Evolutionary conservation across 805 yeast species (phyloP).

Genomic region (Lachancea fermentati): DNA sequence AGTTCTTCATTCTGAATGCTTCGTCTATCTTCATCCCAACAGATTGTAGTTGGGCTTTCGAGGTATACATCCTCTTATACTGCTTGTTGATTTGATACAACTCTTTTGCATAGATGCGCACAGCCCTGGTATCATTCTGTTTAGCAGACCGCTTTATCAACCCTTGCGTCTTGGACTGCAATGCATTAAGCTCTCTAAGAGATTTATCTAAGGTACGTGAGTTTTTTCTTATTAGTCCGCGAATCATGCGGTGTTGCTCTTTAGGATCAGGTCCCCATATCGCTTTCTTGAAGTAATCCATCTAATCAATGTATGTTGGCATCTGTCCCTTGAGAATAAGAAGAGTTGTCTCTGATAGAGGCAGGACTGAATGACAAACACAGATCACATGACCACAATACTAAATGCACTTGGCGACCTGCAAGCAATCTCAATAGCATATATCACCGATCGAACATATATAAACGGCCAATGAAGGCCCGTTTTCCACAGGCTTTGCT

Average conservation of each 20-base stretch:
- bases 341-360: not conserved
- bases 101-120: constrained; percentile 78
- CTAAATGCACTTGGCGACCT: too few species aligned
- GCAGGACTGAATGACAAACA: not conserved
- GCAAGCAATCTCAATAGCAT: too few species aligned
- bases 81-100: constrained; percentile 68
- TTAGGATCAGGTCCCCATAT: constrained; percentile 97
- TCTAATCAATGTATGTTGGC: constrained; percentile 24
- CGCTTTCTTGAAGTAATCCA: constrained; percentile 82
- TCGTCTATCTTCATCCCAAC: constrained; percentile 87
- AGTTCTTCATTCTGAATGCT: constrained; percentile 77
- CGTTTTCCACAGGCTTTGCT: too few species aligned
- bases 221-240: constrained; percentile 73
- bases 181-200: constrained; percentile 49
- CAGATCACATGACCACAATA: not conserved
- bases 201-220: constrained; percentile 74
- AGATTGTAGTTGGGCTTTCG: constrained; percentile 81
- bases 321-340: not conserved
- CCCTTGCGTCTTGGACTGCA: constrained; percentile 73
- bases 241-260: constrained; percentile 76
- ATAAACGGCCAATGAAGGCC: too few species aligned
- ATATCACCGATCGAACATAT: too few species aligned
- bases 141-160: constrained; percentile 71
- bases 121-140: constrained; percentile 69
- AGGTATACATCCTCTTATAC: constrained; percentile 63